These are phyloP conservation scores for Penicillium sp. DNA, from an alignment of 2,329 filamentous ascomycete genomes.

Conservation along the genomic window DNA sequence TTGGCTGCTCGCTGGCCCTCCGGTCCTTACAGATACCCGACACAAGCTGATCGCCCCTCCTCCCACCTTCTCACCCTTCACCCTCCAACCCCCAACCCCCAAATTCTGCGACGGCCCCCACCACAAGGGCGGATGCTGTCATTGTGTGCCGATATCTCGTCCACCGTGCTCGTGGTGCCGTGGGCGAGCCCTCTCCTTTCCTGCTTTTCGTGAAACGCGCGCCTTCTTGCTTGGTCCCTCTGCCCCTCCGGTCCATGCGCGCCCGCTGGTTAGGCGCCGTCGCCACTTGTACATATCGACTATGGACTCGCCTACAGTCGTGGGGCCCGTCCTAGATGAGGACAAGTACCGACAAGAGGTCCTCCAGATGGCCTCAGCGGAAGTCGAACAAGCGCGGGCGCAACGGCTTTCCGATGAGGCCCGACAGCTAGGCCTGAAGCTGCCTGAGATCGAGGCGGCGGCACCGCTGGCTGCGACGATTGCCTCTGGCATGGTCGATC, in stretches of 20 bases:
- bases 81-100: constrained; percentile 8
- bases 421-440: constrained; percentile 36
- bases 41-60: background rate
- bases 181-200: constrained; percentile 31
- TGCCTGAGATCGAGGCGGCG: constrained; percentile 33
- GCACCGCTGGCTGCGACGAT: constrained; percentile 39
- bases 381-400: constrained; percentile 40
- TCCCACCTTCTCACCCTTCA: constrained; percentile 9
- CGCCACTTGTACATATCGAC: constrained; percentile 20
- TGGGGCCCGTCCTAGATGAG: constrained; percentile 33
- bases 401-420: constrained; percentile 40
- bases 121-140: constrained; percentile 33
- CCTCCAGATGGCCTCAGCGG: constrained; percentile 32
- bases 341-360: constrained; percentile 39
- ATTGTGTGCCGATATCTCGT: constrained; percentile 29
- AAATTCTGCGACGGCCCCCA: constrained; percentile 2
- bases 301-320: constrained; percentile 22
- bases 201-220: constrained; percentile 8
- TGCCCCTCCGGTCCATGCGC: constrained; percentile 19
- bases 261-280: constrained; percentile 23
- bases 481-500: constrained; percentile 34
- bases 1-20: background rate
- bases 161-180: constrained; percentile 30
- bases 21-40: constrained; percentile 10
- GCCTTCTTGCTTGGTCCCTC: background rate